These are phyloP conservation scores for Mucor mucedo DNA, from an alignment of 371 early-diverging fungal species.

Conservation along the genomic window DNA sequence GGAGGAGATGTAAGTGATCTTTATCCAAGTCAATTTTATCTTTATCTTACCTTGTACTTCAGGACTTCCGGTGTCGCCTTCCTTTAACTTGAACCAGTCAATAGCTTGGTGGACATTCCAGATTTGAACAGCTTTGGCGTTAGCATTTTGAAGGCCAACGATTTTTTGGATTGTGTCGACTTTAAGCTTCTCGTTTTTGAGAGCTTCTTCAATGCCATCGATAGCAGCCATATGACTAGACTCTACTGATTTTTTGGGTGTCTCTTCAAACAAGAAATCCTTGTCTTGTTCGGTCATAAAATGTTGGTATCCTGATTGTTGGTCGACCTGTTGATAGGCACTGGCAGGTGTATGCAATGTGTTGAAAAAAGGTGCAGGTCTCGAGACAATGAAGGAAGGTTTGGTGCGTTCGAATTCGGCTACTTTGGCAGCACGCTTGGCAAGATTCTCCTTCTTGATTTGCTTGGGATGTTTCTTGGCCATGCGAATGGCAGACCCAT, in stretches of 20 bases:
- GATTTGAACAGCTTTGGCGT: conserved; percentile 71
- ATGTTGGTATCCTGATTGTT: conserved; percentile 50
- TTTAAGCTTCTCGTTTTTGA: conserved; percentile 53
- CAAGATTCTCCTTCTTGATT: conserved; percentile 57
- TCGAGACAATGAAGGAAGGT: conserved; percentile 51
- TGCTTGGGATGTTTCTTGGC: conserved; percentile 60
- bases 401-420: conserved; percentile 52
- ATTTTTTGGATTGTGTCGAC: conserved; percentile 79
- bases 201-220: conserved; percentile 46
- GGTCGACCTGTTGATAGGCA: conserved; percentile 29
- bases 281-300: conserved; percentile 58
- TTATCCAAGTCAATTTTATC: neutral
- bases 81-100: conserved; percentile 77
- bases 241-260: conserved; percentile 58
- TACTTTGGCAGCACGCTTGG: conserved; percentile 43
- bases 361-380: conserved; percentile 46
- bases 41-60: conserved; percentile 87
- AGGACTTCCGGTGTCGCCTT: conserved; percentile 89
- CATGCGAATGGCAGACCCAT: conserved; percentile 38
- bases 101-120: conserved; percentile 81
- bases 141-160: conserved; percentile 79
- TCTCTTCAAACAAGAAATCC: conserved; percentile 61
- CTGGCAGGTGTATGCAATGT: conserved; percentile 50
- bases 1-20: too few species aligned
- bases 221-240: conserved; percentile 41